phyloP scores from a whole-genome alignment of 805 yeast species.

The Teunomyces stri region DNA sequence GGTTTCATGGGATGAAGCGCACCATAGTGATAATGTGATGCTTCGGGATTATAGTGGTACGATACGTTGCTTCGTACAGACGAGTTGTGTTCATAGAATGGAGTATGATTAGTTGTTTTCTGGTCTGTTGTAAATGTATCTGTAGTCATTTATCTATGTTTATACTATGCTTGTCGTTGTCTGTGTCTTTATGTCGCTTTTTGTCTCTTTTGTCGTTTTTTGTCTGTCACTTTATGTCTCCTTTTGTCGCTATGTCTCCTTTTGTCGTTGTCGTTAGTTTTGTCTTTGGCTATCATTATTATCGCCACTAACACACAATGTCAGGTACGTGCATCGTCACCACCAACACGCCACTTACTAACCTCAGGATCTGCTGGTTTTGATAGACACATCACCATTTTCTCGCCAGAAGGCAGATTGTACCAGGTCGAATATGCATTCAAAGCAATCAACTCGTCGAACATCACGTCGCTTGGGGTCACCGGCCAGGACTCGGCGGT shows the following conservation, averaged over 20 bases:
- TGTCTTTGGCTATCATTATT: too few species aligned
- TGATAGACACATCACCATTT: conserved; percentile 97
- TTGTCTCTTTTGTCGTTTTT: neutral
- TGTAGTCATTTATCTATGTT: neutral
- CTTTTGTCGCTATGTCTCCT: too few species aligned
- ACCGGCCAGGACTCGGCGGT: conserved; percentile 86
- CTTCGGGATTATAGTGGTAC: conserved; percentile 84
- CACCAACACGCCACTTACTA: neutral
- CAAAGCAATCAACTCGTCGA: conserved; percentile 92
- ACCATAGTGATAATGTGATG: conserved; percentile 83
- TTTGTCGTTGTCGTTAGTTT: too few species aligned
- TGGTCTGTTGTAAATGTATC: conserved; percentile 33
- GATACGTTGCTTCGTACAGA: conserved; percentile 51
- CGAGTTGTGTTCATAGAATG: conserved; percentile 25
- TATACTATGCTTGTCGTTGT: neutral
- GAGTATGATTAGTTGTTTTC: conserved; percentile 31
- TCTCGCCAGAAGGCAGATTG: conserved; percentile 97
- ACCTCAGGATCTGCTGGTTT: conserved; percentile 79
- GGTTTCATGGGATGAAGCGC: conserved; percentile 99
- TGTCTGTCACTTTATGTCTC: neutral
- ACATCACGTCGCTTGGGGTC: conserved; percentile 84
- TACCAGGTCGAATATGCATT: conserved; percentile 98
- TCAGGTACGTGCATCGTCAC: conserved; percentile 6
- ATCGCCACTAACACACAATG: conserved; percentile 4
- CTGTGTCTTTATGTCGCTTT: neutral